Evolutionary conservation across 176 grass and related monocot genomes (phyloP), one percentile per base, ranked within the genome.

Genomic region (Aegilops umbellulata): DNA sequence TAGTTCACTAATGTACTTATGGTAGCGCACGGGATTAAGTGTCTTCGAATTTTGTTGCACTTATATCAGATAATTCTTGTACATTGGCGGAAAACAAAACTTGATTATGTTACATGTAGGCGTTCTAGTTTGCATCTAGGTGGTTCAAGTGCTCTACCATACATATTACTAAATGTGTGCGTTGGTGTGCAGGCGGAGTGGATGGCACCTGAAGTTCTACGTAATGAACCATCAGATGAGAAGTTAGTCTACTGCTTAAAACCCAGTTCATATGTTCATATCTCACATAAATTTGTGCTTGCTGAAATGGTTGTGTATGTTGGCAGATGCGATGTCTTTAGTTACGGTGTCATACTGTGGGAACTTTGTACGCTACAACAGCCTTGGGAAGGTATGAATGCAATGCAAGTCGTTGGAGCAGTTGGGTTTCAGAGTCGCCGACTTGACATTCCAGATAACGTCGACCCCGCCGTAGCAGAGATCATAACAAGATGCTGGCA

Each of bases 181-280:
- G 42, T 78, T 82, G 27, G 67, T 87, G 53, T 90, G 85, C 86
- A 99, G 97, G 97, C 97, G 8, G 97, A 99, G 77, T 99, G 97
- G 97, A 99, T 99, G 97, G 97, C 97, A 85, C 97, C 97, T 51
- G 97, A 99, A 90, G 90, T 99, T 69, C 94, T 99, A 76, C 88
- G 90, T 24, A 99, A 99, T 29, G 97, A 99, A 87, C 97, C 88
- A 73, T 99, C 97, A 63, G 80, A 99, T 51, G 97, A 99, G 78
- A 99, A 99, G 97, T 99, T 87, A 91, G 91, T 84, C 20, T 83
- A 34, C 65, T 83, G 13, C 15, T 63, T 67, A 19, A 86, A 47
- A 53, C 31, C 65, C 26, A 64, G 71, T 73, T 87, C 20, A 58
- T 42, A 51, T 41, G 38, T 32, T 11, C 12, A 12, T 51, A 39